These are phyloP conservation scores for Claviceps monticola DNA, from an alignment of 2,329 filamentous ascomycete genomes.

Conservation along the genomic window DNA sequence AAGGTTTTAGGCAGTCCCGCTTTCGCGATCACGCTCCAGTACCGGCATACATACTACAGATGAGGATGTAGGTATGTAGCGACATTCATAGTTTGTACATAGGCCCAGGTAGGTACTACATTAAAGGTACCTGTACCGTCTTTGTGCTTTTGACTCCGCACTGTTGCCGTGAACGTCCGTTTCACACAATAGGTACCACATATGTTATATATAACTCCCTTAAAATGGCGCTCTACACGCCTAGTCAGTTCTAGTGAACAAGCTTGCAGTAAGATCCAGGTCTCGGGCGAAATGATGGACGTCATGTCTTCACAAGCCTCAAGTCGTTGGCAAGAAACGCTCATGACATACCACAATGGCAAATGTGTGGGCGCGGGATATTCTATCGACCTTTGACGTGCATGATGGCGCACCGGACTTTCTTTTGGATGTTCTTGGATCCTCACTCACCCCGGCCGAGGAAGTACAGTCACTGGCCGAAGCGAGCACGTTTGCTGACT, in stretches of 20 bases:
- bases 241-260: background rate
- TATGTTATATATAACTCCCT: background rate
- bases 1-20: background rate
- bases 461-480: constrained; percentile 17
- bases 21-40: background rate
- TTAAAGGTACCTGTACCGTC: too few species aligned
- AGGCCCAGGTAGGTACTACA: too few species aligned
- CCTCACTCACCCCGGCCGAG: constrained; percentile 10
- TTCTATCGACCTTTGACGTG: constrained; percentile 19
- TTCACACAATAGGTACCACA: background rate
- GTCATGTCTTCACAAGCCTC: background rate
- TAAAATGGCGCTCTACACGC: background rate
- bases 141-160: too few species aligned
- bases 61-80: background rate
- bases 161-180: background rate
- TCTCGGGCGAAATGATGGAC: background rate
- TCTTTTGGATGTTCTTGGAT: constrained; percentile 18
- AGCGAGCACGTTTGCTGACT: constrained; percentile 19
- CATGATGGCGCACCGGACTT: constrained; percentile 17
- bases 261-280: background rate
- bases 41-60: background rate
- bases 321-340: background rate
- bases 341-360: background rate
- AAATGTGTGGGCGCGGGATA: background rate
- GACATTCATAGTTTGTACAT: background rate